Evolutionary conservation across 352 stramenopile species (phyloP).

Genomic region (Stramenopiles sp.): DNA sequence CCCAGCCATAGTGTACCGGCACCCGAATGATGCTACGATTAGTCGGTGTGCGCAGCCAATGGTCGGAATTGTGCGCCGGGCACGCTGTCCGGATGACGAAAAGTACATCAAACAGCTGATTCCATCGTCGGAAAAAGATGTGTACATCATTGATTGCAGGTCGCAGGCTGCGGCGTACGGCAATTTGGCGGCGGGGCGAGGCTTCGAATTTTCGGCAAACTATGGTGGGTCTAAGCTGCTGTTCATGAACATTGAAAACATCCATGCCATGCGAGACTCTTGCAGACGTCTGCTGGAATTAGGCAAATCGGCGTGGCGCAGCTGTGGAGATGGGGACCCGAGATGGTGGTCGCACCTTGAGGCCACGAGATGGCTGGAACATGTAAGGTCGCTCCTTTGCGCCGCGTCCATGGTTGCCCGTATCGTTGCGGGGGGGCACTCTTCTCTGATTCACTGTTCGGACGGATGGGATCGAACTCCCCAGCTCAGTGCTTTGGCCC

Average conservation of each 20-base stretch:
- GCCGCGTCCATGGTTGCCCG: background rate
- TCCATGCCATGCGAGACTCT: constrained; percentile 83
- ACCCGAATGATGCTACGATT: constrained; percentile 50
- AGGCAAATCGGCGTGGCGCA: background rate
- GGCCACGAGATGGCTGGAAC: constrained; percentile 78
- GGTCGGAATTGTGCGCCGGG: constrained; percentile 49
- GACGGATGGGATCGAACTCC: constrained; percentile 61
- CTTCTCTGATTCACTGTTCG: constrained; percentile 46
- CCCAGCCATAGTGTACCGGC: constrained; percentile 47
- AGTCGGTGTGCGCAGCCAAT: constrained; percentile 48
- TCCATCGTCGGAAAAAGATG: constrained; percentile 42
- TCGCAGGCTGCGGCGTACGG: constrained; percentile 49
- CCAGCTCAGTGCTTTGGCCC: constrained; percentile 46
- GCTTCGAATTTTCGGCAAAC: constrained; percentile 80
- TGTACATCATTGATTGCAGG: constrained; percentile 64
- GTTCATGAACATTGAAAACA: constrained; percentile 97
- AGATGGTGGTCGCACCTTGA: constrained; percentile 70
- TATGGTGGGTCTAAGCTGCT: constrained; percentile 75
- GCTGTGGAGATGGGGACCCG: constrained; percentile 46
- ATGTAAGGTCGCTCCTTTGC: constrained; percentile 41
- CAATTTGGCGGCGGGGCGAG: constrained; percentile 62
- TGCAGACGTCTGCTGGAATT: constrained; percentile 37
- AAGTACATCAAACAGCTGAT: constrained; percentile 37
- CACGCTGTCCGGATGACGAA: constrained; percentile 46
- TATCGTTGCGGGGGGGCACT: background rate